These are phyloP conservation scores for Blastobotrys raffinosifermentans DNA, from an alignment of 1,139 yeast genomes.

Conservation along the genomic window DNA sequence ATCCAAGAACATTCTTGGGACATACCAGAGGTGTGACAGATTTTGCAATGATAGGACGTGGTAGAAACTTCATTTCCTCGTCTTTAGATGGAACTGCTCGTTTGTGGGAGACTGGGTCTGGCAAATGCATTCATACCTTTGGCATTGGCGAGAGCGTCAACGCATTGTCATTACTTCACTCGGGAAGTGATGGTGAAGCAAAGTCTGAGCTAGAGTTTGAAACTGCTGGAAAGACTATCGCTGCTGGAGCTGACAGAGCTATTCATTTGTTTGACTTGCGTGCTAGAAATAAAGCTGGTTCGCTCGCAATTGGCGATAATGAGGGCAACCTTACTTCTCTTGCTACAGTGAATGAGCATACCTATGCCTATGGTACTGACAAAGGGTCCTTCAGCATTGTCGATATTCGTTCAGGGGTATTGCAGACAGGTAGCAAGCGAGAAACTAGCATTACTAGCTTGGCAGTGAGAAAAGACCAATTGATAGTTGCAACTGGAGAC, in stretches of 20 bases:
- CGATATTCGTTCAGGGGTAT: not conserved
- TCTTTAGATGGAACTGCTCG: conserved; percentile 45
- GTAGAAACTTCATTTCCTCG: conserved; percentile 52
- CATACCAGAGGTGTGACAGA: conserved; percentile 45
- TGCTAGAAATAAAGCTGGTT: not conserved
- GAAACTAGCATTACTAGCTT: not conserved
- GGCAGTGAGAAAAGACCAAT: not conserved
- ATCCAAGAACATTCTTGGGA: conserved; percentile 45
- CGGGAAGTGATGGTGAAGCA: conserved; percentile 12
- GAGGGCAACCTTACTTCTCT: conserved; percentile 2
- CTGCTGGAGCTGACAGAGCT: conserved; percentile 14
- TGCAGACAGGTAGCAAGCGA: not conserved
- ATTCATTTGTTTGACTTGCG: conserved; percentile 9
- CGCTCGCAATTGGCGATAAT: not conserved
- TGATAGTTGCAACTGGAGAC: conserved; percentile 7
- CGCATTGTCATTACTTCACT: conserved; percentile 21
- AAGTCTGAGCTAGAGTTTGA: conserved; percentile 33
- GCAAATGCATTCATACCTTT: conserved; percentile 39
- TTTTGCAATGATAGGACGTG: conserved; percentile 47
- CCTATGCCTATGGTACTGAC: conserved; percentile 3
- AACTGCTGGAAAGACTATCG: conserved; percentile 28
- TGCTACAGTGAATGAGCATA: not conserved
- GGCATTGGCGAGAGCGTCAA: conserved; percentile 15
- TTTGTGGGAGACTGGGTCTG: conserved; percentile 67
- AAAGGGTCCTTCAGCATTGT: conserved; percentile 2